Evolutionary conservation across 2,329 filamentous ascomycete species (phyloP).

Genomic region (Diplodia intermedia): DNA sequence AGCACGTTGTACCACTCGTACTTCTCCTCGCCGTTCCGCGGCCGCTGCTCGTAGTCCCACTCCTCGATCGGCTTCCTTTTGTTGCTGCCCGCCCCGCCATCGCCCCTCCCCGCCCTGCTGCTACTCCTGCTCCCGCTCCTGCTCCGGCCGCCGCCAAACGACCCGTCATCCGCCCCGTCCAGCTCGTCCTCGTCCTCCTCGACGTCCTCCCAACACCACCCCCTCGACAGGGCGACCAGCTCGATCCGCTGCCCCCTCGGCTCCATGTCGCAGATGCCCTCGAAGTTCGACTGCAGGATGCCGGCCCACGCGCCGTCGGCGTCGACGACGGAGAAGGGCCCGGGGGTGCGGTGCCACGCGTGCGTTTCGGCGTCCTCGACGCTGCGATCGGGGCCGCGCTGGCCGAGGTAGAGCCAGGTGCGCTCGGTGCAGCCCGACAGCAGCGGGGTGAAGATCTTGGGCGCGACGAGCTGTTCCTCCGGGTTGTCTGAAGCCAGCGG

Average conservation of each 20-base stretch:
- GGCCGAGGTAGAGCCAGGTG: conserved; percentile 12
- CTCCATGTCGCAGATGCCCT: conserved; percentile 5
- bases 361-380: conserved; percentile 7
- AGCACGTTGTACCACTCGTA: conserved; percentile 33
- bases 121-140: not conserved
- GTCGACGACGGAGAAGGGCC: conserved; percentile 23
- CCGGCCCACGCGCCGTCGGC: conserved; percentile 1
- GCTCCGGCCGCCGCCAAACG: too few relatives aligned
- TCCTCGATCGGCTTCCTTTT: conserved; percentile 27
- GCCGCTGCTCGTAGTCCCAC: conserved; percentile 23
- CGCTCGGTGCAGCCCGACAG: conserved; percentile 14
- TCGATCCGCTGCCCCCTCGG: conserved; percentile 5
- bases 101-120: not conserved
- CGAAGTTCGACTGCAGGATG: conserved; percentile 22
- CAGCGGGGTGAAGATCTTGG: conserved; percentile 12
- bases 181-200: not conserved
- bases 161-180: not conserved
- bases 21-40: not conserved
- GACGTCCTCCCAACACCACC: conserved; percentile 20
- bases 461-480: not conserved
- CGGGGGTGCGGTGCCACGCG: conserved; percentile 3
- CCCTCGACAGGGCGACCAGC: conserved; percentile 15
- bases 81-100: not conserved
- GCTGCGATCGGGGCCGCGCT: not conserved
- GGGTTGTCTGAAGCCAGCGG: not conserved